Evolutionary conservation across 306 rosid genomes (phyloP), one percentile per base, ranked within the genome.

Genomic region (Vachellia collinsii): DNA sequence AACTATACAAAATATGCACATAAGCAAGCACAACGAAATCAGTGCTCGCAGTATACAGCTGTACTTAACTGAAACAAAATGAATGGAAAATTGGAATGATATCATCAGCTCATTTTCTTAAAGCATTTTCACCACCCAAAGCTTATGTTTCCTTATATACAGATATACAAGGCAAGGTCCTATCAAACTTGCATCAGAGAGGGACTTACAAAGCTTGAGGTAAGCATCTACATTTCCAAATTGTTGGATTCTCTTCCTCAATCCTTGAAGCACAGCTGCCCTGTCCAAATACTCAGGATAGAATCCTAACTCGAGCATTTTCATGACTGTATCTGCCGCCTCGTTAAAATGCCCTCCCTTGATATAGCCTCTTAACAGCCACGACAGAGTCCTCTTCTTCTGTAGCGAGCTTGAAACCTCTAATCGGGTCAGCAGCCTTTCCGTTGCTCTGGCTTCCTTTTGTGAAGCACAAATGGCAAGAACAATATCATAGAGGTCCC

Each of bases 381-480:
- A 95, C n/a, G 93, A 89, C n/a, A 93, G 59, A 41, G 90, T 91
- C 87, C 85, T 95, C 93, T 87, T 93, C 85, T 91, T 95, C 70
- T 82, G 83, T n/a, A 79, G 80, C 2, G 94, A 86, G 75, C 93
- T 88, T 1, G 82, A 79, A 51, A 91, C 83, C 61, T 95, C 97
- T 25, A 92, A 76, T 79, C 96, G 89, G 16, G 92, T 85, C 82
- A 95, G 91, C 83, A 95, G 73, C 72, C 99, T 86, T 10, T 76
- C 81, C 0, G 88, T 91, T 5, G 99, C 93, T 5, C 78, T 74
- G 7, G 76, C 82, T 74, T 95, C 96, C 86, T 91, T 93, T 70
- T 92, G 96, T 0, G 99, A 95, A 36, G 99, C 99, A 25, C 95
- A 93, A 53, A 95, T 91, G 81, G 99, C 98, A 59, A 95, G 89